phyloP scores from a whole-genome alignment of 306 rosid species.

The Psophocarpus tetragonolobus region DNA sequence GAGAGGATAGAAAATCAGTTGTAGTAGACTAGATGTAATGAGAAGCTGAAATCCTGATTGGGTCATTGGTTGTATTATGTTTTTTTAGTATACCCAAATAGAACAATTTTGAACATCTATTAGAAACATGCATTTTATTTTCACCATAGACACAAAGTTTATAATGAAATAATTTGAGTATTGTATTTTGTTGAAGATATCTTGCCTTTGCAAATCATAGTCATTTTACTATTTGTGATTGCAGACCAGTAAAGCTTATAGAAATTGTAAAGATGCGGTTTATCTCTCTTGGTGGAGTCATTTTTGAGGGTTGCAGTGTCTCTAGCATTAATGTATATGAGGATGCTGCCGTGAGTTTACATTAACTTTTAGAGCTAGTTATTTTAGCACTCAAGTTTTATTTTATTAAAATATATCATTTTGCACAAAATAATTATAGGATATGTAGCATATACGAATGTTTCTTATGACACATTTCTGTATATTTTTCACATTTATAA shows the following conservation, averaged over 20 bases:
- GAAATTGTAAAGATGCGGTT: constrained; percentile 85
- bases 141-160: neutral
- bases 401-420: constrained; percentile 12
- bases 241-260: constrained; percentile 79
- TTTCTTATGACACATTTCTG: neutral
- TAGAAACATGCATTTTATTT: neutral
- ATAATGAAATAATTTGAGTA: neutral
- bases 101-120: neutral
- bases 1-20: neutral
- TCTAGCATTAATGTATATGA: constrained; percentile 60
- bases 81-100: neutral
- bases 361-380: constrained; percentile 25
- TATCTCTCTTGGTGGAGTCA: constrained; percentile 75
- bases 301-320: constrained; percentile 69
- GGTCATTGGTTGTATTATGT: neutral
- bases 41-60: neutral
- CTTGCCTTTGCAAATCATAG: constrained; percentile 23
- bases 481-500: neutral
- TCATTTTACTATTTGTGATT: constrained; percentile 28
- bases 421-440: neutral
- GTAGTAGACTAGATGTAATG: neutral
- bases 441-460: neutral
- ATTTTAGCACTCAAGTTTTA: neutral
- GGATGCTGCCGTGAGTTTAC: constrained; percentile 85
- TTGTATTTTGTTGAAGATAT: constrained; percentile 6